Evolutionary conservation across 176 grass and related monocot genomes (phyloP).

Genomic region (Carex pumila): DNA sequence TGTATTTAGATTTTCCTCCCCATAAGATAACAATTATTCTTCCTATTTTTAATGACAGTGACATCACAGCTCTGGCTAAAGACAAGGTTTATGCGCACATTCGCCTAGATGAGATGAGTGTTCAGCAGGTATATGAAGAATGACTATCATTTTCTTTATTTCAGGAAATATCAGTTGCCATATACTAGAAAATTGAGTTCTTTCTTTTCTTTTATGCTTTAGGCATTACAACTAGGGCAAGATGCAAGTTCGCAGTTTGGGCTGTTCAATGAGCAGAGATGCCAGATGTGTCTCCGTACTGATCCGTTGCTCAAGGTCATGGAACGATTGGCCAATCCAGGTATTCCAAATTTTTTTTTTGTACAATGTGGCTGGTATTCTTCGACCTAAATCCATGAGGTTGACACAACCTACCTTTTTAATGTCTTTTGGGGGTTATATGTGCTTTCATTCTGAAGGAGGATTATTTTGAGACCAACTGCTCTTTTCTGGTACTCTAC

Average conservation of each 20-base stretch:
- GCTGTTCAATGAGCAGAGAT: slow-evolving; percentile 81
- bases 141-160: background rate
- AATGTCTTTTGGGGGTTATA: background rate
- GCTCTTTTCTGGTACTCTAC: background rate
- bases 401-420: background rate
- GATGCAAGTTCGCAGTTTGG: slow-evolving; percentile 66
- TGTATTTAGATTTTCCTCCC: background rate
- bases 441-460: background rate
- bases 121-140: slow-evolving; percentile 62
- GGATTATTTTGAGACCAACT: background rate
- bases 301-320: slow-evolving; percentile 94
- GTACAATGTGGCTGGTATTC: background rate
- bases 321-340: slow-evolving; percentile 94
- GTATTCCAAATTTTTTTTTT: slow-evolving; percentile 8
- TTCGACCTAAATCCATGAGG: background rate
- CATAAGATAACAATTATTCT: background rate
- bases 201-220: slow-evolving; percentile 13
- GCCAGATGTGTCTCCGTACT: slow-evolving; percentile 93
- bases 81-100: slow-evolving; percentile 89
- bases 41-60: slow-evolving; percentile 49
- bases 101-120: slow-evolving; percentile 85
- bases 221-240: slow-evolving; percentile 92
- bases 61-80: slow-evolving; percentile 98
- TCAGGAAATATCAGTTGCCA: background rate
- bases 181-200: background rate